Conservation (phyloP, 148 eudicot genomes). For the Rhododendron simsii region DNA sequence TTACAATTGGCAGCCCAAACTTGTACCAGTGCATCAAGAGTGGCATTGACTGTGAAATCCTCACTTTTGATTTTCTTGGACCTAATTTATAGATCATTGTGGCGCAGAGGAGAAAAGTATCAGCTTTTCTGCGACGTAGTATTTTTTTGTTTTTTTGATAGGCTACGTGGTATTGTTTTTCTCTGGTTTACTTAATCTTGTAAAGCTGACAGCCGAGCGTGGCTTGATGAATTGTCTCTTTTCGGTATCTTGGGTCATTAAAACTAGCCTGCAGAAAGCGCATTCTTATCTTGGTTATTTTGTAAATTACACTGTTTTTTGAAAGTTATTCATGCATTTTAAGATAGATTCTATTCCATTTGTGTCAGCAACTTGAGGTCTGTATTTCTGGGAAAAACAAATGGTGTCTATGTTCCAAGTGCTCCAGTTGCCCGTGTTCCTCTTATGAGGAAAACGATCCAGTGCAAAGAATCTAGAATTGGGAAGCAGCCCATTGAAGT, state of each 20-base stretch:
- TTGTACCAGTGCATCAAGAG: not conserved
- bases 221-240: not conserved
- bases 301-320: not conserved
- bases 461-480: constrained; percentile 90
- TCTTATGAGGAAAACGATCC: constrained; percentile 45
- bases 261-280: not conserved
- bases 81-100: not conserved
- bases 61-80: not conserved
- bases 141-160: not conserved
- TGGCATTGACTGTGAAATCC: not conserved
- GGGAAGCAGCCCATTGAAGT: constrained; percentile 85
- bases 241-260: not conserved
- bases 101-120: not conserved
- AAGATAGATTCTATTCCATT: not conserved
- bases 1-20: not conserved
- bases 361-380: constrained; percentile 51
- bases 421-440: constrained; percentile 34
- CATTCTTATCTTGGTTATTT: not conserved
- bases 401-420: constrained; percentile 28
- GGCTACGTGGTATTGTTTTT: not conserved
- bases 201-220: not conserved
- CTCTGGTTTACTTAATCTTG: not conserved
- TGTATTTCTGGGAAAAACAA: constrained; percentile 49
- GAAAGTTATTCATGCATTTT: not conserved
- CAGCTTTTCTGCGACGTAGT: not conserved